Evolutionary conservation across 352 stramenopile genomes (phyloP).

Genomic region (Pythium catenulatum): DNA sequence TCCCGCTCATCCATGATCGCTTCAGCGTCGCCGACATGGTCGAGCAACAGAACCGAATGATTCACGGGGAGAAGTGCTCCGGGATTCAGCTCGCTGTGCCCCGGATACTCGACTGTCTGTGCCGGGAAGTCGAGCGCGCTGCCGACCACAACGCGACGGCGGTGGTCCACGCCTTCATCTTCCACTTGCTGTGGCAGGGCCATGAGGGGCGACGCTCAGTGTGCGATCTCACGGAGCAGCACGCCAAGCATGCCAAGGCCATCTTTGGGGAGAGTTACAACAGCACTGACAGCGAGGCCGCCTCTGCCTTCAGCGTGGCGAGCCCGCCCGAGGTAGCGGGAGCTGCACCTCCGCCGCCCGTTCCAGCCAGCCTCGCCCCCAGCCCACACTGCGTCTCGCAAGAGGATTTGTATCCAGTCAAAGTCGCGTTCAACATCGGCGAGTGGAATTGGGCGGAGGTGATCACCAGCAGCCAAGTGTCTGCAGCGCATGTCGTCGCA

Average conservation of each 20-base stretch:
- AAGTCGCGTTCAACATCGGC: conserved; percentile 87
- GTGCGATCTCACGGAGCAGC: conserved; percentile 7
- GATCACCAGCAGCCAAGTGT: conserved; percentile 66
- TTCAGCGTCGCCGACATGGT: conserved; percentile 81
- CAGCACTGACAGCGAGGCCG: background rate
- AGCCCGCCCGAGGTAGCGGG: background rate
- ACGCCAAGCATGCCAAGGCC: conserved; percentile 35
- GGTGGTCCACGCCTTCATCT: conserved; percentile 37
- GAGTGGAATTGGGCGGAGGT: conserved; percentile 82
- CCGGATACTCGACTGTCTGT: conserved; percentile 80
- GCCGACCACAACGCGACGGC: conserved; percentile 46
- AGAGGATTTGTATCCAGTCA: conserved; percentile 81
- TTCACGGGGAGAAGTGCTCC: conserved; percentile 66
- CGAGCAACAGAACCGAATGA: conserved; percentile 84
- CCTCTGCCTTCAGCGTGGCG: conserved; percentile 54
- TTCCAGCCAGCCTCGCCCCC: conserved; percentile 46
- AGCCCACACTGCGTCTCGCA: conserved; percentile 45
- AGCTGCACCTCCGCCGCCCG: conserved; percentile 42
- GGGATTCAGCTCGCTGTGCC: conserved; percentile 67
- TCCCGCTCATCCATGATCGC: conserved; percentile 84
- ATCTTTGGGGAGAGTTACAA: conserved; percentile 34
- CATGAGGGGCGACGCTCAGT: conserved; percentile 1
- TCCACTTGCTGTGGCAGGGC: conserved; percentile 38
- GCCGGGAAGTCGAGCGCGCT: conserved; percentile 68
- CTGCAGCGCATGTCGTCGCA: conserved; percentile 51